Evolutionary conservation across 139 green algal species (phyloP), one percentile per base, ranked within the genome.

Genomic region (Picochlorum sp.): DNA sequence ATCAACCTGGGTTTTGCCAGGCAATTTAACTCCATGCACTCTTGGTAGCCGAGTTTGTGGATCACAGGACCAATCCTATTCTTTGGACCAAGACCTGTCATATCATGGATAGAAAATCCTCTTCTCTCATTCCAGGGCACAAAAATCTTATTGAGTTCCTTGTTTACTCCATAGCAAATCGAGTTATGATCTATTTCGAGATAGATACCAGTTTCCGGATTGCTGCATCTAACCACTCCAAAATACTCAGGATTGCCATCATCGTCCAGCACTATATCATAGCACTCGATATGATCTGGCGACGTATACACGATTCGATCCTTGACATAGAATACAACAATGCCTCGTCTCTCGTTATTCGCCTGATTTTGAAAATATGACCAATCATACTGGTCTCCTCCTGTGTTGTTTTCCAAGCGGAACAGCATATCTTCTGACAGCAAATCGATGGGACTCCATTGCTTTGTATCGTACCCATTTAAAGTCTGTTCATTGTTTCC

Each of bases 21-120:
- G 13, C 51, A 34, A 38, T 59, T 21, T 38, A 7, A 16, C 8
- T 30, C 51, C 20, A 59, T 59, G 23, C 51, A 59, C 31, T 34
- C 13, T 59, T 26, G 6, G 13, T 59, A 59, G n/a, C 18, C 21
- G 14, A 59, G 51, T 7, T 9, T 59, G 23, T 59, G 51, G 51
- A 59, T 59, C 13, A 59, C 23, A 13, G 51, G 51, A 37, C 51
- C 51, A 59, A 59, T 59, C 15, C 23, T 38, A 23, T 59, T 59
- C 6, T 34, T n/a, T 15, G 9, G 6, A 34, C 51, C 51, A 59
- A 59, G 23, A 28, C 21, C 21, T 34, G 51, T 38, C 51, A 59
- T 59, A 59, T 59, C 51, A 41, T 59, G 51, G 4, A 59, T 59
- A 7, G 23, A 11, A 15, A 59, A 59, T 30, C 23, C 51, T 59